phyloP scores from a whole-genome alignment of 495 filamentous ascomycete species.

The Penicillium tannophilum region DNA sequence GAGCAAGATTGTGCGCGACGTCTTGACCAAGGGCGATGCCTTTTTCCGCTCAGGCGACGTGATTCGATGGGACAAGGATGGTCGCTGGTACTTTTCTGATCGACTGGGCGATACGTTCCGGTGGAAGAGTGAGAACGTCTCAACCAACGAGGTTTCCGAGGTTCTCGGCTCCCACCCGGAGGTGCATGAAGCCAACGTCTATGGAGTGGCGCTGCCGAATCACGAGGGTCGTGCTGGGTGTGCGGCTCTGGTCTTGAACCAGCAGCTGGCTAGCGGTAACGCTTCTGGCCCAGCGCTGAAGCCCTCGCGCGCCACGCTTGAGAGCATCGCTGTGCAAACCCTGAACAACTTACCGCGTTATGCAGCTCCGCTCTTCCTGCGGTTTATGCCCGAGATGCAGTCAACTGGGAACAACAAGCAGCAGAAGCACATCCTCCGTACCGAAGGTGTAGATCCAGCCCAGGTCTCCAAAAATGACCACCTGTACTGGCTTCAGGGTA shows the following conservation, averaged over 20 bases:
- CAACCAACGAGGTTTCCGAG: conserved; percentile 74
- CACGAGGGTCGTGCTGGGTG: conserved; percentile 90
- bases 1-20: conserved; percentile 77
- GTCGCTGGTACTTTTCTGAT: conserved; percentile 82
- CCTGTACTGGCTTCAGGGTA: conserved; percentile 69
- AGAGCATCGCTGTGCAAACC: conserved; percentile 61
- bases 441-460: conserved; percentile 70
- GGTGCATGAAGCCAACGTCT: conserved; percentile 82
- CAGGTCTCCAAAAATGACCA: conserved; percentile 57
- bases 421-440: conserved; percentile 70
- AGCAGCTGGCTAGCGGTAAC: conserved; percentile 37
- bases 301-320: conserved; percentile 47
- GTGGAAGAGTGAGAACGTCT: conserved; percentile 96
- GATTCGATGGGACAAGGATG: conserved; percentile 68
- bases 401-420: conserved; percentile 88
- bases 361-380: conserved; percentile 77
- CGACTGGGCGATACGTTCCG: conserved; percentile 93
- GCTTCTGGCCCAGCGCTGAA: conserved; percentile 27
- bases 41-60: conserved; percentile 90
- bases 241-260: conserved; percentile 64
- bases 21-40: conserved; percentile 78
- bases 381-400: conserved; percentile 62
- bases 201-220: conserved; percentile 78
- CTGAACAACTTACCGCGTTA: conserved; percentile 66
- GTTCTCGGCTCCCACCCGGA: conserved; percentile 66